Evolutionary conservation across 495 filamentous ascomycete species (phyloP), one percentile per base, ranked within the genome.

Genomic region (Daldinia vernicosa): DNA sequence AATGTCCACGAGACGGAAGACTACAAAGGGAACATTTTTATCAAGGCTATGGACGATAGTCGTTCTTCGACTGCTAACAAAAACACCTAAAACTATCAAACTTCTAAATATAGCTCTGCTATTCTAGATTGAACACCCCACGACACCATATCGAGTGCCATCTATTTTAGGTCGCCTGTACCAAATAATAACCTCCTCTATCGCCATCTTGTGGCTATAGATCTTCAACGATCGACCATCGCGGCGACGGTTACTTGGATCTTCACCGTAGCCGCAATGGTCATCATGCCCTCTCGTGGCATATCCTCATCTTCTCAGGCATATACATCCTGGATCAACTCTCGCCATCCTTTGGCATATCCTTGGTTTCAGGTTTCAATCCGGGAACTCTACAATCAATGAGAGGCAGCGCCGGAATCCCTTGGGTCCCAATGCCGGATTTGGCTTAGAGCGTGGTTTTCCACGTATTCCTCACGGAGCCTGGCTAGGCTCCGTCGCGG

Each of bases 351-450:
- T 22, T 70, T 63, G 71, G 71, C 71, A 66, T 63, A 54, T 70
- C 67, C 62, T 67, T 60, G 15, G 45, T 63, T 56, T 57, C 53
- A 45, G 71, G 43, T 54, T 54, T 67, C 45, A 60, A 60, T 60
- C 63, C 61, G 66, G 66, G 15, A 67, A 56, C 24, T 74, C 71
- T 74, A 69, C 67, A 67, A 66, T 66, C 52, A 66, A 66, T 47
- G 65, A 72, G 70, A 72, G 59, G 63, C 63, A 67, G 67, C 35
- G 27, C 70, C 70, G 70, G 70, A 58, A 52, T 60, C 50, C 45
- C 57, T 64, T 6, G 30, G 62, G 58, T 30, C 57, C 70, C 35
- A 74, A 68, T 70, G 74, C 74, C 75, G 62, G 71, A 66, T 47
- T 66, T 63, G 72, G 63, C 68, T 72, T 66, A 52, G 74, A 67